Evolutionary conservation across 2,329 filamentous ascomycete genomes (phyloP), one percentile per base, ranked within the genome.

Genomic region (Pseudomassariella vexata): DNA sequence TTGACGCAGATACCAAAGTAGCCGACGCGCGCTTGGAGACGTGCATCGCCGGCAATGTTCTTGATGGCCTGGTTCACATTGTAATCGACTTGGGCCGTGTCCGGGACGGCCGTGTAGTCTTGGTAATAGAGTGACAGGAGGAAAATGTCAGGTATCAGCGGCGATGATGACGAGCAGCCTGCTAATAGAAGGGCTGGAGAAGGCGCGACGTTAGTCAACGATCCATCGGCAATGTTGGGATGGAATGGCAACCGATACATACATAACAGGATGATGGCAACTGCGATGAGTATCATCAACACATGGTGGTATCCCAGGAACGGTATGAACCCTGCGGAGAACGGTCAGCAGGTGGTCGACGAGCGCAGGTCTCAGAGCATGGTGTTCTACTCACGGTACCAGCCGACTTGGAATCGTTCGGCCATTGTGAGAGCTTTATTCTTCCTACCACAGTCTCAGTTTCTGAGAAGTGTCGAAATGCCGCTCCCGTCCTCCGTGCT

Each of bases 1-100:
- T 88, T 92, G 58, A 96, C 79, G 64, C 92, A 98, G 59, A 98
- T 94, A 47, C 92, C 92, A 52, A 98, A 98, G 68, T 94, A 98
- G 45, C 92, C 92, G 19, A 98, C 92, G 36, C 92, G 82, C 17
- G 92, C 88, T 59, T 94, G 87, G 29, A 98, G 69, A 38, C 78
- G 75, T 9, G 92, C 89, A 46, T 76, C 70, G 32, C 87, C 86
- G 36, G 94, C 90, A 41, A 98, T 94, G 62, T 92, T 94, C 40
- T 80, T 74, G 48, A 96, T 92, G 36, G 88, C 86, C 11, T 79
- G 78, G 41, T 86, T 82, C 38, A 92, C 83, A 37, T 83, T 85
- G 40, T 94, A 94, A 57, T 95, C 81, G 46, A 95, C 88, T 64
- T 96, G 90, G 8, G 90, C 75, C 5, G 87, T 85, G 48, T 85